These are phyloP conservation scores for Phytopythium kandeliae DNA, from an alignment of 352 stramenopile genomes.

Conservation along the genomic window DNA sequence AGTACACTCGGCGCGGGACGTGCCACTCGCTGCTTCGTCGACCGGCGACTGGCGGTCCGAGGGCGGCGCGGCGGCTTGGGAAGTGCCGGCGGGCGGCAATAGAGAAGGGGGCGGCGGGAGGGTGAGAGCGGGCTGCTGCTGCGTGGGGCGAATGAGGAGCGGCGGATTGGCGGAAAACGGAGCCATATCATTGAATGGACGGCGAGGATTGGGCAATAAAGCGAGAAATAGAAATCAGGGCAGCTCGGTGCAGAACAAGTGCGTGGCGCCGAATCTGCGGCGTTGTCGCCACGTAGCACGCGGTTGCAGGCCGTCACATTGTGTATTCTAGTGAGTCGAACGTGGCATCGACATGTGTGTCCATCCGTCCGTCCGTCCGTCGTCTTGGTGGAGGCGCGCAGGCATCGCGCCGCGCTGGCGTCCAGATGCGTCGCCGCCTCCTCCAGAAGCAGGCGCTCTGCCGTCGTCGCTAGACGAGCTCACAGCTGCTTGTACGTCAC, in stretches of 20 bases:
- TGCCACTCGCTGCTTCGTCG: background rate
- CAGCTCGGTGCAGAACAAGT: conserved; percentile 1
- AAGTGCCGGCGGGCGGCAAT: background rate
- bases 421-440: no score
- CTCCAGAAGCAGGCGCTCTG: background rate
- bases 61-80: background rate
- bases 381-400: background rate
- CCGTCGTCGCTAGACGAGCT: background rate
- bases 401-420: no score
- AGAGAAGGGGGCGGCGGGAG: background rate
- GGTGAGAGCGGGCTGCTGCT: background rate
- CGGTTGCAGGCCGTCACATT: no score
- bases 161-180: background rate
- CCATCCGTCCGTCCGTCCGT: no score
- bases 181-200: background rate
- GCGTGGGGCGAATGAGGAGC: background rate
- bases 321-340: no score
- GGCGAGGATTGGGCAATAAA: conserved; percentile 1
- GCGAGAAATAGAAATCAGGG: background rate
- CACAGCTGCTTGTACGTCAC: conserved; percentile 5
- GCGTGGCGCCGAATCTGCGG: background rate
- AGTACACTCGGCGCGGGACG: background rate
- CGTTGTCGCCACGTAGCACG: background rate
- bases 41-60: background rate
- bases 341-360: no score